Base-by-base conservation (phyloP, 2,329 filamentous ascomycete genomes). In the Hypoxylon sp. region DNA sequence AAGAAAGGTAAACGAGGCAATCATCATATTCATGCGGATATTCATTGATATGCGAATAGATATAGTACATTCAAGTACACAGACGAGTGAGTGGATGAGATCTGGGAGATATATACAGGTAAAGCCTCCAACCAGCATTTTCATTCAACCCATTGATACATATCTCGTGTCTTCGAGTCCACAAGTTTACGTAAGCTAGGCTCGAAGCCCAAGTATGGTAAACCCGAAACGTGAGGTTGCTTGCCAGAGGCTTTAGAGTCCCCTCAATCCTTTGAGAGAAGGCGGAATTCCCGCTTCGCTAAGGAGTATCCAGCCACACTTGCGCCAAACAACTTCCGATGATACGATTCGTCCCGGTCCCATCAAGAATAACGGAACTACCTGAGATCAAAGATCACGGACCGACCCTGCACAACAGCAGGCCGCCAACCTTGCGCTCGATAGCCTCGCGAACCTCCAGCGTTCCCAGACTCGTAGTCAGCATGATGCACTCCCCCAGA, bases 391-490 rank as follows among this genome's bases (percentile, higher is more conserved):
- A 25, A 6, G 30, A 23, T 66, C 51, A 67, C 13, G 57, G 62
- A 7, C 60, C 52, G 5, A 89, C 85, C 48, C 90, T 79, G 74
- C 89, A 94, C 48, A 96, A 73, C 52, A 91, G 77, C 71, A 91
- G 70, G 0, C 92, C 92, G n/a, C 92, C 92, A 13, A 91, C 75
- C 73, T 85, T 88, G 76, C 84, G 86, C 69, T 89, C 86, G 48
- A 95, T 78, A 52, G 90, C 93, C 73, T 96, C 91, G 62, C 92
- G 79, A 17, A 84, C 79, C 76, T 97, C 92, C 66, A 96, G 68
- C 7, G 96, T 80, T 1, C 92, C 92, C 59, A 78, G 74, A 65
- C 91, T 86, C 12, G 91, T 96, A 9, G 79, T 83, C 38, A 97
- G 67, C 66, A 92, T 93, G 68, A 97, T 74, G 68, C 84, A 88